Base-by-base conservation (phyloP, 164 flowering plant genomes). In the Platanus orientalis region DNA sequence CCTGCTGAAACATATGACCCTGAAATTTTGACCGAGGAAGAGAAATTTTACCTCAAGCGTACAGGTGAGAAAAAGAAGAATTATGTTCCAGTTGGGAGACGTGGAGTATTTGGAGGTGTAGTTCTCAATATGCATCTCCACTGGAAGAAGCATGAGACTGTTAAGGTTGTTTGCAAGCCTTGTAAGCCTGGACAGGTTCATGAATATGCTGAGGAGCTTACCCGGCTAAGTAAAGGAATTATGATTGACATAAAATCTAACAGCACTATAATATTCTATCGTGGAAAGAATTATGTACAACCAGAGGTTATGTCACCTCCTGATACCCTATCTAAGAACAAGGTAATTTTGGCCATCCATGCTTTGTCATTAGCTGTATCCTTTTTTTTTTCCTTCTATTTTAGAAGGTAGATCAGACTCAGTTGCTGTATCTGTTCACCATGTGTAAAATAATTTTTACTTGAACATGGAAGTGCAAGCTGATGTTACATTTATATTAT, bases 91-190 rank as follows among this genome's bases (percentile, higher is more conserved):
- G 82, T 93, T 58, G 98, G 98, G 23, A 83, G 93, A 69, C 83
- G 94, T 45, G 98, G 97, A 66, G 92, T 93, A 20, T 90, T 93
- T 79, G 98, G 98, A 59, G 94, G 94, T 61, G 96, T 93, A 69
- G 98, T 87, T 77, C 92, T 93, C 23, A 93, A 93, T 68, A 90
- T 93, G 98, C 98, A 90, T 80, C 90, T 90, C 21, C 98, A 93
- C 42, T 87, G 97, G 97, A 93, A 93, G 77, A 90, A 73, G 59
- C 94, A 93, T 71, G 92, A 88, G 69, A 90, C 97, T 26, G 94
- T 93, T 24, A 90, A 90, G 78, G 97, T 93, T 65, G 54, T 79
- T 57, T 90, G 93, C 78, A 90, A 70, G 64, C 92, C 96, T 55
- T 93, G 97, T 75, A 84, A 64, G 69, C 94, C 90, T 36, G 97